These are phyloP conservation scores for Aspergillus funiculosus DNA, from an alignment of 495 filamentous ascomycete species.

Conservation along the genomic window DNA sequence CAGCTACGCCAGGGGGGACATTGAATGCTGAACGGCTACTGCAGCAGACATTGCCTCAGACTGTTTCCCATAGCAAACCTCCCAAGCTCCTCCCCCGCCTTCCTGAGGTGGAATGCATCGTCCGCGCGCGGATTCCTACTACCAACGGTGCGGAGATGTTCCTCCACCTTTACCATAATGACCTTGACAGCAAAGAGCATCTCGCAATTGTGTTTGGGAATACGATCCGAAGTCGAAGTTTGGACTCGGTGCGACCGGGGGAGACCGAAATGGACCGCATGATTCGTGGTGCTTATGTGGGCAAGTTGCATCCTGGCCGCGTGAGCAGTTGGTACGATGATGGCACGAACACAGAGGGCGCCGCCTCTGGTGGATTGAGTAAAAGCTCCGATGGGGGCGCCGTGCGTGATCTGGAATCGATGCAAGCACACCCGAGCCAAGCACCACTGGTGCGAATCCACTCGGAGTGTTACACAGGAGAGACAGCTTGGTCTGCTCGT, in stretches of 20 bases:
- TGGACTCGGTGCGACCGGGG: constrained; percentile 74
- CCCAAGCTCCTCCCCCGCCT: constrained; percentile 64
- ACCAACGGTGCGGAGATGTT: constrained; percentile 94
- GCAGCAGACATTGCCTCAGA: constrained; percentile 26
- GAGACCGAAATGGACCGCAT: constrained; percentile 96
- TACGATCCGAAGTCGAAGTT: constrained; percentile 68
- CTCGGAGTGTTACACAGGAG: constrained; percentile 96
- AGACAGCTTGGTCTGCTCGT: constrained; percentile 94
- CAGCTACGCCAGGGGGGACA: constrained; percentile 62
- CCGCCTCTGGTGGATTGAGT: neutral
- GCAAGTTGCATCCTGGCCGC: constrained; percentile 79
- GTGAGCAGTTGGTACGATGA: constrained; percentile 60
- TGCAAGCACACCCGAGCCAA: constrained; percentile 22
- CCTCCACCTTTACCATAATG: constrained; percentile 89
- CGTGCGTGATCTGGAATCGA: constrained; percentile 1
- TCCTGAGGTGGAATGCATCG: constrained; percentile 72
- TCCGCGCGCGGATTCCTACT: constrained; percentile 79
- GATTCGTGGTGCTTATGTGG: constrained; percentile 88
- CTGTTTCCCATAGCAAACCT: constrained; percentile 39
- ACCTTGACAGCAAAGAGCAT: constrained; percentile 91
- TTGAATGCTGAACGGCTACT: constrained; percentile 43
- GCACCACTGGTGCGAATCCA: constrained; percentile 87
- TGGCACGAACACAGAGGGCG: constrained; percentile 19
- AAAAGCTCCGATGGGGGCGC: constrained; percentile 4
- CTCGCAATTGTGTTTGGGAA: constrained; percentile 95